These are phyloP conservation scores for Balakata baccata DNA, from an alignment of 345 rosid genomes.

Conservation along the genomic window DNA sequence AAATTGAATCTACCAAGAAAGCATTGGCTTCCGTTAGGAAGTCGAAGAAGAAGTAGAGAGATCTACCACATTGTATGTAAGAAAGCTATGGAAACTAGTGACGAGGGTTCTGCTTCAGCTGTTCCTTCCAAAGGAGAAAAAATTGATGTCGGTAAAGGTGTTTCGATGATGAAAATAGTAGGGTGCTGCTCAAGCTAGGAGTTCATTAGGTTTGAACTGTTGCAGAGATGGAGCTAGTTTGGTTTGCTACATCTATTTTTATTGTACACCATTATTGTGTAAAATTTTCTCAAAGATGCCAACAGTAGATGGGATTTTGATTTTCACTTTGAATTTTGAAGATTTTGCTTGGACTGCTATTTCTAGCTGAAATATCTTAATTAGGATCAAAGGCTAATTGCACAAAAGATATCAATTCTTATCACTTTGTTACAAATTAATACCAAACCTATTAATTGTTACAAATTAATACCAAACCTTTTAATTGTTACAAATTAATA, in stretches of 20 bases:
- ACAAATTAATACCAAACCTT: no score
- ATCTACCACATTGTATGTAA: slow-evolving; percentile 76
- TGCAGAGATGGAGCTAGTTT: slow-evolving; percentile 25
- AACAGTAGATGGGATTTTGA: slow-evolving; percentile 20
- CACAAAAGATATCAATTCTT: no score
- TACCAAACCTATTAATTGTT: no score
- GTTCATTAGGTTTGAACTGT: slow-evolving; percentile 15
- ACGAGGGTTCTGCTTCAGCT: slow-evolving; percentile 43
- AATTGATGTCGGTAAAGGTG: slow-evolving; percentile 73
- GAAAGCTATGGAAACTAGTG: slow-evolving; percentile 79
- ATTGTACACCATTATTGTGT: slow-evolving; percentile 31
- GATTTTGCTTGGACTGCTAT: slow-evolving; percentile 14
- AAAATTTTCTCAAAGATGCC: slow-evolving; percentile 36
- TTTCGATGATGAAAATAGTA: slow-evolving; percentile 80
- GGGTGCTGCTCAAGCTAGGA: slow-evolving; percentile 84
- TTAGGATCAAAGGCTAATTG: no score
- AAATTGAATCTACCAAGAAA: no score
- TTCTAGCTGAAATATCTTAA: slow-evolving; percentile 23
- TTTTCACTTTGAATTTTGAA: no score
- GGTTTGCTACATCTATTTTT: slow-evolving; percentile 21
- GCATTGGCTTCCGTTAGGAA: no score
- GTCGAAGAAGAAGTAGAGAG: no score
- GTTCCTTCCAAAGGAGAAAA: slow-evolving; percentile 82
- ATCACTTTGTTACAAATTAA: no score
- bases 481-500: no score